Evolutionary conservation across 1,139 yeast species (phyloP), one percentile per base, ranked within the genome.

Genomic region (Groenewaldozyma sp.): DNA sequence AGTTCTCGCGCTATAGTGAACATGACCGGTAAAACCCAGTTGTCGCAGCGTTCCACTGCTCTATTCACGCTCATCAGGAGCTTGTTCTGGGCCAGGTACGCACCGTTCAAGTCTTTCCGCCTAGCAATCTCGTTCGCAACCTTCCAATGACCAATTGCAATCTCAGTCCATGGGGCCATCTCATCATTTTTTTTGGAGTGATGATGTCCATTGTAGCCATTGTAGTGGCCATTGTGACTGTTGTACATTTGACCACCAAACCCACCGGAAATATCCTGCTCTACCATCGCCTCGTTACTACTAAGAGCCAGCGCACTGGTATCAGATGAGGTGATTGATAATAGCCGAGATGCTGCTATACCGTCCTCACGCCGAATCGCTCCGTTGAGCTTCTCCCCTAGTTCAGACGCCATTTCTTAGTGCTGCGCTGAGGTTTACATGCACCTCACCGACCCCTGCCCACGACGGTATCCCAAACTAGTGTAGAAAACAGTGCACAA

Each of bases 1-100:
- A 82, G 64, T 52, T 79, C 84, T 29, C 68, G 67, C 24, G 81
- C 70, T 4, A 75, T 66, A 14, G 64, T 62, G 54, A 72, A 73
- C 45, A 84, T 57, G 2, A 82, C 76, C 1, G 67, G 68, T 38
- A 81, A 68, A 24, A 82, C 70, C 94, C 94, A 84, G 44, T 68
- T 70, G 17, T 75, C 71, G 48, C 77, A 76, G 10, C 64, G 56
- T 44, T 77, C 86, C 0, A 86, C 81, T 22, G 75, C 74, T 38
- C 86, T 64, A 45, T 78, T 77, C 24, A 49, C 52, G 16, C 41
- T 49, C 45, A 48, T 45, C 28, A 56, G 45, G 31, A 56, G 41
- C 19, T 43, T 39, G 34, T 56, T 56, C 44, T 56, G 59, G 3
- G 51, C 50, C 7, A 45, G 34, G 37, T 46, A 55, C 1, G 60